phyloP scores from a whole-genome alignment of 2,329 filamentous ascomycete species.

The Paecilomyces fulvus region DNA sequence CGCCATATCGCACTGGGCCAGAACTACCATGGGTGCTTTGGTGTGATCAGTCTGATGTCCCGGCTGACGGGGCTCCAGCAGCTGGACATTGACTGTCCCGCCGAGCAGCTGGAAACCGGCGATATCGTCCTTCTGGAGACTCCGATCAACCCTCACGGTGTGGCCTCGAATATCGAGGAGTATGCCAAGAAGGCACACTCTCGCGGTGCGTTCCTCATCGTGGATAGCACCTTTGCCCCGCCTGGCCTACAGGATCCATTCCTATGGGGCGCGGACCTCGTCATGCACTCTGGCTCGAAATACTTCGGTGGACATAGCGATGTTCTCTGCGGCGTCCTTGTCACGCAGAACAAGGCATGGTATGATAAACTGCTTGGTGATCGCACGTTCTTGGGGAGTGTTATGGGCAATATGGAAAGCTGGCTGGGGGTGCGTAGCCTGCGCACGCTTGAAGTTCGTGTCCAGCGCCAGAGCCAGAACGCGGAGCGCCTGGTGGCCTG shows the following conservation, averaged over 20 bases:
- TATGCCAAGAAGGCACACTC: constrained; percentile 67
- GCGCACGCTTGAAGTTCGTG: constrained; percentile 75
- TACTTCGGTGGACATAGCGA: constrained; percentile 95
- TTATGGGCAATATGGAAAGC: constrained; percentile 82
- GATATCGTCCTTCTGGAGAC: constrained; percentile 91
- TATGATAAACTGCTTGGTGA: constrained; percentile 55
- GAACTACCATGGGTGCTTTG: constrained; percentile 92
- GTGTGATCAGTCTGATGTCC: constrained; percentile 63
- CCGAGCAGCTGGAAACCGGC: constrained; percentile 59
- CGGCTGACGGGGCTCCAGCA: constrained; percentile 68
- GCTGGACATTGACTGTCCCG: constrained; percentile 61
- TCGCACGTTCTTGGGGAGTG: constrained; percentile 66
- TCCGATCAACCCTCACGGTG: constrained; percentile 82
- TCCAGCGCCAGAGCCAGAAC: constrained; percentile 66
- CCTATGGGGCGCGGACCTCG: constrained; percentile 66
- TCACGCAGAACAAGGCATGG: constrained; percentile 54
- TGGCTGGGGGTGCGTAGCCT: constrained; percentile 86
- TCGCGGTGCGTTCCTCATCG: constrained; percentile 65
- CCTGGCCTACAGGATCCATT: constrained; percentile 86
- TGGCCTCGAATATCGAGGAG: constrained; percentile 61
- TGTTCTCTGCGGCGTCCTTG: constrained; percentile 78
- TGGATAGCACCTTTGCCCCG: constrained; percentile 89
- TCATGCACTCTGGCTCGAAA: constrained; percentile 93
- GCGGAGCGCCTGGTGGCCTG: constrained; percentile 63
- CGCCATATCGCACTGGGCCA: constrained; percentile 70